Percentiles rank a stretch among this genome's conserved stretches.
phyloP scores from a whole-genome alignment of 2,329 filamentous ascomycete species.

The Raffaelea albimanens region DNA sequence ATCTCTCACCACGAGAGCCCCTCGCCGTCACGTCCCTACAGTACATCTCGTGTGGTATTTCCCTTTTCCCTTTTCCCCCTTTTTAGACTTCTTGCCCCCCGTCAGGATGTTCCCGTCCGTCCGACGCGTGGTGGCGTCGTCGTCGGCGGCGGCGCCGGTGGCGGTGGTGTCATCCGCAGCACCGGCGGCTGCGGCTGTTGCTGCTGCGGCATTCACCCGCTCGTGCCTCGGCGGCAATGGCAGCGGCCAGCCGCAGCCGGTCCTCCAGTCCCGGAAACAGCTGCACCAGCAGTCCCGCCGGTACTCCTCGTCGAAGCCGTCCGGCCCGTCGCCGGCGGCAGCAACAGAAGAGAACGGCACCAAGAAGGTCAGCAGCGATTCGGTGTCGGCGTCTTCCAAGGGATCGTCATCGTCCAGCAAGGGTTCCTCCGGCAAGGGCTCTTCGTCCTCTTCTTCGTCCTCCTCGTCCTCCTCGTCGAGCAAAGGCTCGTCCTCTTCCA shows the following conservation, averaged over 20 bases:
- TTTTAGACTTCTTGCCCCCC: background rate
- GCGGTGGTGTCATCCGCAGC: conserved; percentile 1
- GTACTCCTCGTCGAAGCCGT: conserved; percentile 54
- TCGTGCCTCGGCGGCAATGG: background rate
- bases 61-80: background rate
- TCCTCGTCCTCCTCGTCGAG: conserved; percentile 10
- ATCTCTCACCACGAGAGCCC: no score
- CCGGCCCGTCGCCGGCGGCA: conserved; percentile 38
- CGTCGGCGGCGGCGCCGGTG: conserved; percentile 7
- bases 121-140: conserved; percentile 13
- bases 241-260: conserved; percentile 16
- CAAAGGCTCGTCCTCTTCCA: conserved; percentile 36
- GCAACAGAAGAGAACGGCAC: no score
- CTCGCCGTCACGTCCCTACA: no score
- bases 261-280: no score
- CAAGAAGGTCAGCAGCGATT: background rate
- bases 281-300: conserved; percentile 46
- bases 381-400: background rate
- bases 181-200: conserved; percentile 1
- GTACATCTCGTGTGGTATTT: no score
- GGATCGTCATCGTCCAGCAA: conserved; percentile 15
- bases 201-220: background rate
- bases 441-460: conserved; percentile 10
- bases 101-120: conserved; percentile 12
- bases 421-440: background rate